A percentile compares a stretch with the other conserved stretches of the same genome.
Conservation (phyloP, 805 yeast genomes). For the Wickerhamiella dianesei region DNA sequence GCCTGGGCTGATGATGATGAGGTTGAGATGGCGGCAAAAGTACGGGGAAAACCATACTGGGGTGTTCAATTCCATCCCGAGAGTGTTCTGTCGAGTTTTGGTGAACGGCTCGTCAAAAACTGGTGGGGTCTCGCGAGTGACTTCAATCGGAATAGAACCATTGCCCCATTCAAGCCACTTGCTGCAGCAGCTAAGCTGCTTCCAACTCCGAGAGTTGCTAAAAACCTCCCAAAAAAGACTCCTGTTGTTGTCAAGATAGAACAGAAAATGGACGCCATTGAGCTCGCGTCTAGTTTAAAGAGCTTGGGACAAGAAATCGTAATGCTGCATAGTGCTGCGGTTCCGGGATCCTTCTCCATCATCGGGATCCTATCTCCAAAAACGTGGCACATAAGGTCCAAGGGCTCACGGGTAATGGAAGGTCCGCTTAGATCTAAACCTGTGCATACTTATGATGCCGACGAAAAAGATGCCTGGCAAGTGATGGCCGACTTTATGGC, state of each 20-base stretch:
- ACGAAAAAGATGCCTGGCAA: conserved; percentile 32
- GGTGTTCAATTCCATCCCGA: conserved; percentile 98
- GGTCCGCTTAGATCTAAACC: conserved; percentile 13
- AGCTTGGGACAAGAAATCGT: conserved; percentile 34
- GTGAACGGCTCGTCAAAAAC: conserved; percentile 44
- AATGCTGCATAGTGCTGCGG: conserved; percentile 61
- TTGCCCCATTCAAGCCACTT: neutral
- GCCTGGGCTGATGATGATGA: conserved; percentile 6
- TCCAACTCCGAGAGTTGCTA: neutral
- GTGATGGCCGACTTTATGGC: conserved; percentile 39
- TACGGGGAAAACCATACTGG: conserved; percentile 49
- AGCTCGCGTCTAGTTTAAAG: conserved; percentile 4
- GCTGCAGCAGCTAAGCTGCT: neutral
- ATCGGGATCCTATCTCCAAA: conserved; percentile 41
- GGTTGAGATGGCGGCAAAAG: conserved; percentile 71
- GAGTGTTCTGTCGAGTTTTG: conserved; percentile 68
- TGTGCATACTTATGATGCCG: conserved; percentile 2
- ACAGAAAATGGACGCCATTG: neutral
- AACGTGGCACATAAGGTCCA: conserved; percentile 15
- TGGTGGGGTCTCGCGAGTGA: conserved; percentile 41
- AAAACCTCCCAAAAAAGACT: too few relatives aligned
- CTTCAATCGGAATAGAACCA: conserved; percentile 21
- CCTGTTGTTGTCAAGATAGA: neutral
- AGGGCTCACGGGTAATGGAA: conserved; percentile 6
- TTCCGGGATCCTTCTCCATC: conserved; percentile 81